Conservation (phyloP, 306 rosid genomes). For the Vigna hirtella region DNA sequence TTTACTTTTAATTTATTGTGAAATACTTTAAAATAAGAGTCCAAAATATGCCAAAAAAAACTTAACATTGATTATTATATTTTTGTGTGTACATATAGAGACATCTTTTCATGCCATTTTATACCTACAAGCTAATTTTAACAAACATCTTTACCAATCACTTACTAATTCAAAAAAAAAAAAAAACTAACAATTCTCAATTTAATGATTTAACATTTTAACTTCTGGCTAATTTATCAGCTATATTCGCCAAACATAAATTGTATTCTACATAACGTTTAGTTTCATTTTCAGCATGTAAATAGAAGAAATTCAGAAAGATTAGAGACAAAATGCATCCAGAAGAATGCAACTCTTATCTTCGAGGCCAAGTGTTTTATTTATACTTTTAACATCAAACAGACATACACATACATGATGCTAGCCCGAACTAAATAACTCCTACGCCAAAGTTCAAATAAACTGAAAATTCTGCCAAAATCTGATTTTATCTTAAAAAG, state of each 20-base stretch:
- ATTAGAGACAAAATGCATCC: slow-evolving; percentile 1
- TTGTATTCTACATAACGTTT: background rate
- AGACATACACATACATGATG: background rate
- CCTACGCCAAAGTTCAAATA: slow-evolving; percentile 19
- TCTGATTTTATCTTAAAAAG: background rate
- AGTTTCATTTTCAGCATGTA: no score
- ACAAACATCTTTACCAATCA: background rate
- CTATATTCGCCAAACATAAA: background rate
- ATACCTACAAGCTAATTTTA: background rate
- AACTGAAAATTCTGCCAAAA: slow-evolving; percentile 8
- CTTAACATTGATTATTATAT: no score
- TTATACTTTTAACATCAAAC: slow-evolving; percentile 10
- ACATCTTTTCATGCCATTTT: no score
- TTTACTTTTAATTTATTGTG: background rate
- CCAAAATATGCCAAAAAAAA: no score
- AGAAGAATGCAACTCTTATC: background rate
- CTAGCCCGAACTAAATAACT: background rate
- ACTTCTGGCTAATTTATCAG: background rate
- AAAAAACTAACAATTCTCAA: background rate
- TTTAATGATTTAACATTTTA: background rate
- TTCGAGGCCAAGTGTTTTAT: background rate
- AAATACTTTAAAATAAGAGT: background rate
- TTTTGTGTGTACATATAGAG: no score
- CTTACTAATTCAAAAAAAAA: background rate
- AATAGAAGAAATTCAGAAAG: background rate